Conservation (phyloP, 2,329 filamentous ascomycete genomes). For the Curvularia eragrostidis region DNA sequence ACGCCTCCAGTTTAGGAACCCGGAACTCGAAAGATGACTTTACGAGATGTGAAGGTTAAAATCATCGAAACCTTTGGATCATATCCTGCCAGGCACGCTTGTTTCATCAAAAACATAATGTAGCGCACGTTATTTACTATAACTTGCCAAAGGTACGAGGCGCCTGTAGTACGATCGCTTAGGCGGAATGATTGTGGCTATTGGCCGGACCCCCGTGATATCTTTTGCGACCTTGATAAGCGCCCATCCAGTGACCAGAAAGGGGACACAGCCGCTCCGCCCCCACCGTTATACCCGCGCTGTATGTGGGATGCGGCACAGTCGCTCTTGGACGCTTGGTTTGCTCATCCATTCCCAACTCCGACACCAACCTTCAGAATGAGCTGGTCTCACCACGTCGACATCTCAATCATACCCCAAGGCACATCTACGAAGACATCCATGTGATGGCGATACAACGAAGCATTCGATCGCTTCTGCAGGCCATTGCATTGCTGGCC, state of each 20-base stretch:
- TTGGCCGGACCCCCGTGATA: neutral
- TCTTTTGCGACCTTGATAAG: neutral
- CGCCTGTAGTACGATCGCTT: neutral
- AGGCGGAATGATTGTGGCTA: neutral
- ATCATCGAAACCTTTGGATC: no score
- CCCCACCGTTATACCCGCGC: neutral
- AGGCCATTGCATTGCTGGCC: slow-evolving; percentile 20
- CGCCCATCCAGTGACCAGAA: neutral
- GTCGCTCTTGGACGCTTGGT: neutral
- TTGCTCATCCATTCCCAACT: neutral
- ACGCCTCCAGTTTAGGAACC: neutral
- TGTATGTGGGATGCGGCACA: neutral
- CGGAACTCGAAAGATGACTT: neutral
- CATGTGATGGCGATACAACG: slow-evolving; percentile 18
- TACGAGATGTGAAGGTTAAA: neutral
- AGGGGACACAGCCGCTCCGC: neutral
- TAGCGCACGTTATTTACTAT: neutral
- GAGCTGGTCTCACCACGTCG: neutral
- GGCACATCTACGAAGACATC: neutral
- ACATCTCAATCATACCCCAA: neutral
- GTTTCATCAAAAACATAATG: neutral
- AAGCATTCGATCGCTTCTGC: slow-evolving; percentile 22
- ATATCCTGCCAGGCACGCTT: neutral
- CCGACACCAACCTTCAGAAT: neutral
- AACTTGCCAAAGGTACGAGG: neutral